Percentiles rank a stretch among this genome's conserved stretches.
These are phyloP conservation scores for Fusarium subtropicale DNA, from an alignment of 2,329 filamentous ascomycete genomes.

Conservation along the genomic window DNA sequence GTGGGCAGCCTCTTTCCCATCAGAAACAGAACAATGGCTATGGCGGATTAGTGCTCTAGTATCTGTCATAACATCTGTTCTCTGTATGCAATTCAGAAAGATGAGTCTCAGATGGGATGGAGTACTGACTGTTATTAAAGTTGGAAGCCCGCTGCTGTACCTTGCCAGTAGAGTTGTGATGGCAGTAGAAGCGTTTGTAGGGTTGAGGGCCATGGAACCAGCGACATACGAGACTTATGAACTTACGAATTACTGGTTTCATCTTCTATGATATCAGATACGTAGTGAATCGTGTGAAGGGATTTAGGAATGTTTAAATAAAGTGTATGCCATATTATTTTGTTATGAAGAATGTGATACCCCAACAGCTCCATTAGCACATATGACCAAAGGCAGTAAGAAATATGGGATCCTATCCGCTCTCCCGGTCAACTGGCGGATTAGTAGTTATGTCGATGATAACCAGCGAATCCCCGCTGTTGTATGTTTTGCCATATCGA, in stretches of 20 bases:
- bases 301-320: no score
- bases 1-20: constrained; percentile 19
- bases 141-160: constrained; percentile 23
- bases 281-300: no score
- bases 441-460: constrained; percentile 17
- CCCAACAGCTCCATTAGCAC: neutral
- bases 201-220: constrained; percentile 19
- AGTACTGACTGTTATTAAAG: constrained; percentile 9
- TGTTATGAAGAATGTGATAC: no score
- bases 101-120: constrained; percentile 18
- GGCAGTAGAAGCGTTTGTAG: constrained; percentile 23
- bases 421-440: constrained; percentile 10
- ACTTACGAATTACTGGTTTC: constrained; percentile 23
- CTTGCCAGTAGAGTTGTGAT: constrained; percentile 23
- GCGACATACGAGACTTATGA: constrained; percentile 13
- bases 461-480: constrained; percentile 18
- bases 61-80: constrained; percentile 6
- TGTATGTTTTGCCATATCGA: neutral
- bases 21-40: constrained; percentile 19
- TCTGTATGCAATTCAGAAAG: constrained; percentile 20
- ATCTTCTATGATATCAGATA: neutral
- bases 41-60: constrained; percentile 20
- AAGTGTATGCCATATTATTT: no score
- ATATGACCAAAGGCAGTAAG: constrained; percentile 11
- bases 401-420: constrained; percentile 17